Conservation (phyloP, 768 basidiomycete species). For the Boletus pseudo-olivaceus region DNA sequence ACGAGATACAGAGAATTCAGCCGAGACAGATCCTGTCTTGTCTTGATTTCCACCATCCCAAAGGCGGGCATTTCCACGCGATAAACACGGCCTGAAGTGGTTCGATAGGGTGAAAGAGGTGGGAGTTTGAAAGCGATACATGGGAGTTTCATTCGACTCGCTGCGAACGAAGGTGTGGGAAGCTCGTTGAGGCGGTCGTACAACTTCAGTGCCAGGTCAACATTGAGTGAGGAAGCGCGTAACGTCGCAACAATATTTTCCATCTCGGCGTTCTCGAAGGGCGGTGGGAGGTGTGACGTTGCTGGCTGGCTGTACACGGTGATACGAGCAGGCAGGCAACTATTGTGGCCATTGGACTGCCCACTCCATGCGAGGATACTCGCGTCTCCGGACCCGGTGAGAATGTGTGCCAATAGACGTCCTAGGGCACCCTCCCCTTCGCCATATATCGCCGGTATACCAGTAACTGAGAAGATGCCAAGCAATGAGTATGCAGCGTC, state of each 20-base stretch:
- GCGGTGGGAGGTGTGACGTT: neutral
- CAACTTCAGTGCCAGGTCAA: neutral
- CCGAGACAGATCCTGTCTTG: neutral
- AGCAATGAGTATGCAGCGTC: neutral
- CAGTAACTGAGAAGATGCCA: neutral
- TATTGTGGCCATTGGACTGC: slow-evolving; percentile 1
- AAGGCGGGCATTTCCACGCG: neutral
- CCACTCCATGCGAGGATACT: slow-evolving; percentile 9
- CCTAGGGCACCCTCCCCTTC: neutral
- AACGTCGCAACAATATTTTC: neutral
- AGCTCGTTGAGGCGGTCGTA: neutral
- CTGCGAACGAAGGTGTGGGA: neutral
- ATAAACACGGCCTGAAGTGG: neutral
- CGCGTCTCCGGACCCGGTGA: neutral
- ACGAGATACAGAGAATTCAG: neutral
- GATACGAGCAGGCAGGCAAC: slow-evolving; percentile 1
- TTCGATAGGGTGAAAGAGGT: neutral
- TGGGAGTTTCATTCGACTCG: slow-evolving; percentile 4
- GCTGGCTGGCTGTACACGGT: neutral
- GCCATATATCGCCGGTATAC: neutral
- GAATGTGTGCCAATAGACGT: neutral
- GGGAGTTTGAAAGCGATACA: slow-evolving; percentile 3
- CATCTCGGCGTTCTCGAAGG: neutral
- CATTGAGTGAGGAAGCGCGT: neutral
- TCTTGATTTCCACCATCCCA: neutral